phyloP scores from a whole-genome alignment of 441 rosid species.

The Rhodomyrtus psidioides region DNA sequence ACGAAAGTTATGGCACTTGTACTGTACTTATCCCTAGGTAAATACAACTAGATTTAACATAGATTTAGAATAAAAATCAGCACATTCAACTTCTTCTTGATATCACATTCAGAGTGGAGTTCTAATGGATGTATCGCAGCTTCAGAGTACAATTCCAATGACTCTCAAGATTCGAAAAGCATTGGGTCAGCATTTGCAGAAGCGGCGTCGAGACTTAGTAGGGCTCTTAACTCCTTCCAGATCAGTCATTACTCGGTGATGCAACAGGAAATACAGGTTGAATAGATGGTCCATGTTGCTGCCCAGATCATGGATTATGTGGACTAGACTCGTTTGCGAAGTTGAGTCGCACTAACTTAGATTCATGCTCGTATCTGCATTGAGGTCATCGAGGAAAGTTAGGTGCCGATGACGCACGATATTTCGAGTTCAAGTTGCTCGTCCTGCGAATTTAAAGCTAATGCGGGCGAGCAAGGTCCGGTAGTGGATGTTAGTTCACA shows the following conservation, averaged over 20 bases:
- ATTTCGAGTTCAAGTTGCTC: not conserved
- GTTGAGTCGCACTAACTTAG: not conserved
- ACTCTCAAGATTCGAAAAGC: not conserved
- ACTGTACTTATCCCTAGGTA: too few relatives aligned
- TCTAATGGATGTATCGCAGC: not conserved
- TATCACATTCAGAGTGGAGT: not conserved
- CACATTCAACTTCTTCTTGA: not conserved
- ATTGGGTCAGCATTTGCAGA: not conserved
- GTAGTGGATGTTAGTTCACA: not conserved
- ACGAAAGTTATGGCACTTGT: too few relatives aligned
- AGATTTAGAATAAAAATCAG: not conserved
- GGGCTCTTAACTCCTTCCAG: not conserved
- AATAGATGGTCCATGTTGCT: not conserved
- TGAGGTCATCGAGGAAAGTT: not conserved
- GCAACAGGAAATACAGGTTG: not conserved
- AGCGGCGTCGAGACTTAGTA: not conserved
- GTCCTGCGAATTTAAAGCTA: not conserved
- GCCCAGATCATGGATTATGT: not conserved
- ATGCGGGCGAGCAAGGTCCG: not conserved
- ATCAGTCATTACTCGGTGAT: not conserved
- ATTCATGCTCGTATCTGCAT: not conserved
- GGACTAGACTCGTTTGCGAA: not conserved
- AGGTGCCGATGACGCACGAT: not conserved
- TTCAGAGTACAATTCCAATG: not conserved
- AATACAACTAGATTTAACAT: not conserved